These are phyloP conservation scores for Geranium rotundifolium DNA, from an alignment of 345 rosid species.

Conservation along the genomic window DNA sequence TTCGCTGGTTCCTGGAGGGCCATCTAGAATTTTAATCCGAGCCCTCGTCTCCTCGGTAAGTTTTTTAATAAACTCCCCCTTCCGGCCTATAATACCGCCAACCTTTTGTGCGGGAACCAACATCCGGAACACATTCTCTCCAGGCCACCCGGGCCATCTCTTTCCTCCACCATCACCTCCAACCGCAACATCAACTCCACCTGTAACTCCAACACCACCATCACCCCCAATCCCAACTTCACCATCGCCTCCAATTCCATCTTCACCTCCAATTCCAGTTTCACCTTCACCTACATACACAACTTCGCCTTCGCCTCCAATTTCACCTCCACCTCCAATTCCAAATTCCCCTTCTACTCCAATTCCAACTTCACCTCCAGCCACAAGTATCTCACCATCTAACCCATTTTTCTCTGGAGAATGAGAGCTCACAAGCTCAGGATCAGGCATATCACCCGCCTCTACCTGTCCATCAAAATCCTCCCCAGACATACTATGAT, in stretches of 20 bases:
- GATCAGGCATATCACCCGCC: neutral
- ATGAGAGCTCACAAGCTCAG: neutral
- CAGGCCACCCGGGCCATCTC: conserved; percentile 41
- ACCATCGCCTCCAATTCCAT: neutral
- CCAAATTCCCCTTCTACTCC: too few relatives aligned
- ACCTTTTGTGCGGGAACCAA: conserved; percentile 33
- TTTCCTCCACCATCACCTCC: conserved; percentile 14
- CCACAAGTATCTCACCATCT: neutral
- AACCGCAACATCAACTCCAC: neutral
- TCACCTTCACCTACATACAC: neutral
- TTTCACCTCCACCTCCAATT: too few relatives aligned
- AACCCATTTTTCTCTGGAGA: neutral
- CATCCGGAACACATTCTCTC: conserved; percentile 36
- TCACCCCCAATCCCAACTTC: neutral
- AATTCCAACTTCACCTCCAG: neutral
- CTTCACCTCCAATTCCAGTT: neutral
- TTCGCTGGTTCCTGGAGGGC: conserved; percentile 25
- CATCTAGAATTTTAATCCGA: conserved; percentile 30
- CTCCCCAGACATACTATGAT: neutral
- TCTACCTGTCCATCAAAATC: neutral
- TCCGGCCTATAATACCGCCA: conserved; percentile 31
- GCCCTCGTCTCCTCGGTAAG: conserved; percentile 32
- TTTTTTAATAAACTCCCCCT: conserved; percentile 32
- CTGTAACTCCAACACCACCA: neutral
- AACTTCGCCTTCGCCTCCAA: too few relatives aligned